Evolutionary conservation across 2,329 filamentous ascomycete species (phyloP).

Genomic region (Colletotrichum chrysophilum): DNA sequence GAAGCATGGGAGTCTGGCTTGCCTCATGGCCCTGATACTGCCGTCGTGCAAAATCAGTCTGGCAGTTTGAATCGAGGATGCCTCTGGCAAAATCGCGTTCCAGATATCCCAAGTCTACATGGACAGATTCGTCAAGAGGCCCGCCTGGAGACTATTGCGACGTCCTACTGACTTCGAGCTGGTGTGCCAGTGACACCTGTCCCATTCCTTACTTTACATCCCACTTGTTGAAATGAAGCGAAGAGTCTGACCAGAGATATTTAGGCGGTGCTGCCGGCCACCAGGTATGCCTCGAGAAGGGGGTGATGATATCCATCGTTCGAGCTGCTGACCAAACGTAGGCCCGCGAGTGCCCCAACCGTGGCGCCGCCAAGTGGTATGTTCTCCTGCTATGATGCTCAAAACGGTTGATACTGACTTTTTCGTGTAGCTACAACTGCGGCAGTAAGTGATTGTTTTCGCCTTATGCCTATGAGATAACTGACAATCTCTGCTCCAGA

Average conservation of each 20-base stretch:
- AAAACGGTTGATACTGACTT: constrained; percentile 24
- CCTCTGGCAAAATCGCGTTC: not conserved
- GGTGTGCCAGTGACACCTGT: constrained; percentile 15
- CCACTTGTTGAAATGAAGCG: not conserved
- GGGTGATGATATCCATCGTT: not conserved
- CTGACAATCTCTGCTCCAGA: constrained; percentile 36
- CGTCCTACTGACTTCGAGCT: constrained; percentile 14
- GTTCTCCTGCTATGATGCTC: constrained; percentile 31
- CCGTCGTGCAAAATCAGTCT: not conserved
- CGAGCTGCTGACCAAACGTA: constrained; percentile 41
- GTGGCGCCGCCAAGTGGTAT: constrained; percentile 82
- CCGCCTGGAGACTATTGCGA: constrained; percentile 9
- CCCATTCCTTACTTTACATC: not conserved
- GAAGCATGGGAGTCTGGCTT: not conserved
- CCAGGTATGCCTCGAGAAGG: constrained; percentile 23
- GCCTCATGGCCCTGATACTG: not conserved
- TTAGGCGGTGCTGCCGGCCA: constrained; percentile 30
- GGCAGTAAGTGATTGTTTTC: constrained; percentile 61
- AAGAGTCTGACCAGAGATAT: constrained; percentile 17
- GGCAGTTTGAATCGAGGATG: not conserved
- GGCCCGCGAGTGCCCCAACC: constrained; percentile 87
- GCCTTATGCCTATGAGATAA: constrained; percentile 17
- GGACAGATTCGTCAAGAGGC: constrained; percentile 2
- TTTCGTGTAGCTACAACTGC: constrained; percentile 76
- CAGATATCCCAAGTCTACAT: not conserved